Percentiles rank a stretch among this genome's conserved stretches.
phyloP scores from a whole-genome alignment of 2,329 filamentous ascomycete species.

The Periconia digitata region DNA sequence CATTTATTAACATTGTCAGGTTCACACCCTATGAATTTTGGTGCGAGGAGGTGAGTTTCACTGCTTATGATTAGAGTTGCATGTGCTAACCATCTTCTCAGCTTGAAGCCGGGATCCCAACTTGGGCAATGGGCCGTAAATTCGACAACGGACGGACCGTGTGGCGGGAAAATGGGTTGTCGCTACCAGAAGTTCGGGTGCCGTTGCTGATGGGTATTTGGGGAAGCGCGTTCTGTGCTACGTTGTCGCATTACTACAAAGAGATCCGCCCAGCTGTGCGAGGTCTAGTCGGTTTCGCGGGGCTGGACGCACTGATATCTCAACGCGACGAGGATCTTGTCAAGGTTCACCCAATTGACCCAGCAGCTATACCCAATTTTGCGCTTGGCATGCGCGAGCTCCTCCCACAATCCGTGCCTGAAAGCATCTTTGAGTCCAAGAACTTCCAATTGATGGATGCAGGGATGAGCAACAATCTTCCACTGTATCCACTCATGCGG shows the following conservation, averaged over 20 bases:
- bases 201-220: slow-evolving; percentile 91
- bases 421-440: slow-evolving; percentile 68
- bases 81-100: too few species aligned
- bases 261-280: slow-evolving; percentile 84
- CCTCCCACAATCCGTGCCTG: slow-evolving; percentile 75
- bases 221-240: slow-evolving; percentile 95
- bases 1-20: slow-evolving; percentile 13
- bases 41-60: too few species aligned
- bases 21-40: slow-evolving; percentile 89
- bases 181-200: slow-evolving; percentile 80
- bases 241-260: slow-evolving; percentile 91
- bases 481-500: slow-evolving; percentile 89
- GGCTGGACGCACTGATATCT: slow-evolving; percentile 80
- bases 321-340: slow-evolving; percentile 80
- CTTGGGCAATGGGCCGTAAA: slow-evolving; percentile 84
- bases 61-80: too few species aligned
- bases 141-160: slow-evolving; percentile 74
- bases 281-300: slow-evolving; percentile 71
- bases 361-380: slow-evolving; percentile 88
- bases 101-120: slow-evolving; percentile 86
- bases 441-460: slow-evolving; percentile 81
- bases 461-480: slow-evolving; percentile 97
- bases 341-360: slow-evolving; percentile 93
- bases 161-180: slow-evolving; percentile 63
- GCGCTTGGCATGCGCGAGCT: slow-evolving; percentile 76